These are phyloP conservation scores for Exidia glandulosa DNA, from an alignment of 768 basidiomycete genomes.

Conservation along the genomic window DNA sequence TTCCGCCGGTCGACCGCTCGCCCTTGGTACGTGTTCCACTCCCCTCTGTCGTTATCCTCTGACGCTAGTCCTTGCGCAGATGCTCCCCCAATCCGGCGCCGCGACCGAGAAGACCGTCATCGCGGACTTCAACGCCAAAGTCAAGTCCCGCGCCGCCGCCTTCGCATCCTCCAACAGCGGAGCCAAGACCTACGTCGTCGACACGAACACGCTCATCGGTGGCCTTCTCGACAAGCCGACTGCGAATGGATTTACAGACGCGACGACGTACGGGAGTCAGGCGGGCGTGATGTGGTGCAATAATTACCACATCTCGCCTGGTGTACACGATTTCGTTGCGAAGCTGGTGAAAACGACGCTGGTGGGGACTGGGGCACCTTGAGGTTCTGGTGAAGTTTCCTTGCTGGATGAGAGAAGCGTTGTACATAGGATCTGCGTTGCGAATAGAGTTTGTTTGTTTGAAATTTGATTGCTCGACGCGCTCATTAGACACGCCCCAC, in stretches of 20 bases:
- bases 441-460: too few relatives aligned
- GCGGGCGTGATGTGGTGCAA: neutral
- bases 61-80: slow-evolving; percentile 31
- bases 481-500: too few relatives aligned
- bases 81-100: slow-evolving; percentile 24
- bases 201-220: slow-evolving; percentile 38
- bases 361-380: neutral
- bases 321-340: neutral
- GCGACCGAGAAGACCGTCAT: slow-evolving; percentile 36
- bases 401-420: too few relatives aligned
- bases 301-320: neutral
- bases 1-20: slow-evolving; percentile 47
- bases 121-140: slow-evolving; percentile 37
- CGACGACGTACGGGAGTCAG: slow-evolving; percentile 29
- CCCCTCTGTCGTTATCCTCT: slow-evolving; percentile 14
- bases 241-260: slow-evolving; percentile 44
- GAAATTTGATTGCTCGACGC: too few relatives aligned
- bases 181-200: slow-evolving; percentile 22
- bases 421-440: too few relatives aligned
- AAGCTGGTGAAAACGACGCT: neutral
- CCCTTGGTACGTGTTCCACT: slow-evolving; percentile 39
- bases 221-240: slow-evolving; percentile 37
- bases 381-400: neutral
- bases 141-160: slow-evolving; percentile 26
- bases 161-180: slow-evolving; percentile 36